Conservation (phyloP, 805 yeast species). For the Barnettozyma salicaria region DNA sequence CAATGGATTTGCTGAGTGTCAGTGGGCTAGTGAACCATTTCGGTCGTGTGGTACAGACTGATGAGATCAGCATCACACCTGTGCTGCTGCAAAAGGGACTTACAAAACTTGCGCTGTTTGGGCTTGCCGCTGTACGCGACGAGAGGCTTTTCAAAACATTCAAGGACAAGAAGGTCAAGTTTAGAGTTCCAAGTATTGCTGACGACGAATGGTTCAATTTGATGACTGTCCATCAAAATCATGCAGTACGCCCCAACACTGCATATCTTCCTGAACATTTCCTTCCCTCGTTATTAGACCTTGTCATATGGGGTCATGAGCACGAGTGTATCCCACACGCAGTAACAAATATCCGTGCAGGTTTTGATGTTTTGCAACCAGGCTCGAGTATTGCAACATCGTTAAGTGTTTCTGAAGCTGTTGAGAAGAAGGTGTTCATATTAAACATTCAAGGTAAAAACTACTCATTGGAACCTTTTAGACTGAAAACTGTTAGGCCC, state of each 20-base stretch:
- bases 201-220: slow-evolving; percentile 75
- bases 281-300: slow-evolving; percentile 73
- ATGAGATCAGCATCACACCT: slow-evolving; percentile 69
- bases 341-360: slow-evolving; percentile 43
- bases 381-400: slow-evolving; percentile 95
- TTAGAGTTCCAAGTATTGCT: slow-evolving; percentile 58
- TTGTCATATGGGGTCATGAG: slow-evolving; percentile 96
- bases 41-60: slow-evolving; percentile 75
- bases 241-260: slow-evolving; percentile 70
- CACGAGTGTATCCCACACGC: slow-evolving; percentile 86
- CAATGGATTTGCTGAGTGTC: slow-evolving; percentile 78
- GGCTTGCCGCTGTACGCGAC: slow-evolving; percentile 83
- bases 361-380: slow-evolving; percentile 79
- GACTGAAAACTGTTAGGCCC: slow-evolving; percentile 71
- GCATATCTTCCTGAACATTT: slow-evolving; percentile 80
- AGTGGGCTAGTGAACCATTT: slow-evolving; percentile 85
- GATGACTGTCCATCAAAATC: slow-evolving; percentile 90
- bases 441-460: slow-evolving; percentile 55
- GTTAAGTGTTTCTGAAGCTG: slow-evolving; percentile 76
- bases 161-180: slow-evolving; percentile 72
- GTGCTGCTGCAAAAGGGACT: slow-evolving; percentile 74
- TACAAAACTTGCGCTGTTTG: slow-evolving; percentile 81
- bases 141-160: slow-evolving; percentile 81
- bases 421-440: slow-evolving; percentile 68
- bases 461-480: slow-evolving; percentile 52